These are phyloP conservation scores for Penicillium goetzii DNA, from an alignment of 495 filamentous ascomycete genomes.

Conservation along the genomic window DNA sequence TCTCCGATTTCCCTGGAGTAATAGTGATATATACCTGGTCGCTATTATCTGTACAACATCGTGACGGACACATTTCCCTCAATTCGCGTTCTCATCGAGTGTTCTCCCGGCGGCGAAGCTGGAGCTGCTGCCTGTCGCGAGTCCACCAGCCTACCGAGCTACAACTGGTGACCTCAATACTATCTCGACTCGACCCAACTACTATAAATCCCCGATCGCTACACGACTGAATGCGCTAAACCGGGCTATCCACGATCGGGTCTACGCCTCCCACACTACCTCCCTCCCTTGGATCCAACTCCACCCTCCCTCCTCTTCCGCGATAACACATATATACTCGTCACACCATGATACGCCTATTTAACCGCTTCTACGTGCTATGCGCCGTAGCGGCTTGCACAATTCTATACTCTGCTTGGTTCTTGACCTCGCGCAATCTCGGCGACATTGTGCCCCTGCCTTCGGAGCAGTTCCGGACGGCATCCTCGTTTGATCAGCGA, in stretches of 20 bases:
- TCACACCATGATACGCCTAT: conserved; percentile 30
- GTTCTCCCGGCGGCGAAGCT: neutral
- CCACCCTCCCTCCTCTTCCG: neutral
- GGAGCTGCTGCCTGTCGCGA: neutral
- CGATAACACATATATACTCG: neutral
- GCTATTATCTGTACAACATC: neutral
- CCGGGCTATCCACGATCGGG: neutral
- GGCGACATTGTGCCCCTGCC: conserved; percentile 30
- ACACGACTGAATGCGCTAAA: neutral
- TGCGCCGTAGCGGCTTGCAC: conserved; percentile 39
- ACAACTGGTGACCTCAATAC: neutral
- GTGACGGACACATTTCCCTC: neutral
- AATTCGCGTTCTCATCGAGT: neutral
- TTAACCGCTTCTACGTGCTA: conserved; percentile 41
- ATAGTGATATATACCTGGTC: neutral
- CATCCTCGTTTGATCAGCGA: conserved; percentile 37
- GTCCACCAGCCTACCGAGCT: neutral
- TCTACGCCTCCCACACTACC: neutral
- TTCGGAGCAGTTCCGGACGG: conserved; percentile 27
- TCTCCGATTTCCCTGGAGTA: neutral
- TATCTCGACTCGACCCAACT: neutral
- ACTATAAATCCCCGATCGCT: neutral
- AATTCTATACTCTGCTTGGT: conserved; percentile 42
- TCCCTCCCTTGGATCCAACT: neutral
- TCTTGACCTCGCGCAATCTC: conserved; percentile 35